These are phyloP conservation scores for Phytophthora sojae DNA, from an alignment of 352 stramenopile genomes.

Conservation along the genomic window DNA sequence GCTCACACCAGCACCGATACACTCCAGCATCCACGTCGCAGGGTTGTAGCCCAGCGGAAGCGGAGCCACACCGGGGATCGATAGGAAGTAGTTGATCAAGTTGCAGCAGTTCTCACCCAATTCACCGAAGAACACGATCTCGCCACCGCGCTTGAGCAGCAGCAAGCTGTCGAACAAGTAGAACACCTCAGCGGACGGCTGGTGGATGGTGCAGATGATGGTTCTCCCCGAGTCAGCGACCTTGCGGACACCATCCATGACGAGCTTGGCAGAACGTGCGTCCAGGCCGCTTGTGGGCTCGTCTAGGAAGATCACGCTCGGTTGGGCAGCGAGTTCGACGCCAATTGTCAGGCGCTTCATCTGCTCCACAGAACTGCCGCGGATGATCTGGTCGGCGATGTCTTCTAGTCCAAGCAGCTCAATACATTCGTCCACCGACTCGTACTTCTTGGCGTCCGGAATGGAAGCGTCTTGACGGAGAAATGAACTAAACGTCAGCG, in stretches of 20 bases:
- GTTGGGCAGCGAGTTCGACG: conserved; percentile 50
- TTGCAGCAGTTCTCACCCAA: conserved; percentile 34
- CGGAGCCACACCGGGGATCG: conserved; percentile 40
- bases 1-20: conserved; percentile 51
- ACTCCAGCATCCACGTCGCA: conserved; percentile 87
- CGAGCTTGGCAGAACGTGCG: conserved; percentile 19
- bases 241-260: conserved; percentile 80
- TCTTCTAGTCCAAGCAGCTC: conserved; percentile 76
- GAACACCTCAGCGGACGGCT: conserved; percentile 61
- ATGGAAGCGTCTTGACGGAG: conserved; percentile 55
- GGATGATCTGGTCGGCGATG: conserved; percentile 55
- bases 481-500: conserved; percentile 60
- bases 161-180: conserved; percentile 23
- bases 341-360: conserved; percentile 44
- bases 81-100: conserved; percentile 57
- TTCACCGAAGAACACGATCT: conserved; percentile 37
- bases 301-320: conserved; percentile 58
- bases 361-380: conserved; percentile 44
- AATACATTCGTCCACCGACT: conserved; percentile 60
- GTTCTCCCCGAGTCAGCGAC: conserved; percentile 76
- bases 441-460: conserved; percentile 36
- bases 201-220: conserved; percentile 94
- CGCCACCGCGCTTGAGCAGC: conserved; percentile 46
- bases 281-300: conserved; percentile 59
- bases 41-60: conserved; percentile 50